Conservation (phyloP, 345 rosid species). For the Pseudoturritis turrita region DNA sequence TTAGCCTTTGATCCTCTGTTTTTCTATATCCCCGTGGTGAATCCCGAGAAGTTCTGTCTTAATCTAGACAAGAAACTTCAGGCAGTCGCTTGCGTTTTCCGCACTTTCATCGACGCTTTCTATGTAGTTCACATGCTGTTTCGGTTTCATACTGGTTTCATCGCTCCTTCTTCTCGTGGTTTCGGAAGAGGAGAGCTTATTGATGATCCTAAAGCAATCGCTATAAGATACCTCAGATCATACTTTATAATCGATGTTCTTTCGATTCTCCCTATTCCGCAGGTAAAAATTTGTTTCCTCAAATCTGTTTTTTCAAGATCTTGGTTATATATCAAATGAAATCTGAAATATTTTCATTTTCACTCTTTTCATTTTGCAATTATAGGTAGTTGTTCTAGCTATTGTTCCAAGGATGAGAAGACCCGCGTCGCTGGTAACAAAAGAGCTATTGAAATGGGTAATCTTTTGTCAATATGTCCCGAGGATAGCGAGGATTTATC, state of each 20-base stretch:
- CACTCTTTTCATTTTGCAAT: background rate
- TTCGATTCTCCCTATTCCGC: conserved; percentile 37
- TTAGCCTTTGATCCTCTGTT: conserved; percentile 40
- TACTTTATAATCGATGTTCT: conserved; percentile 35
- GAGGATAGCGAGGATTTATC: conserved; percentile 30
- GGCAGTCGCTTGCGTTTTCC: conserved; percentile 27
- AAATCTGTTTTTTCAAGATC: background rate
- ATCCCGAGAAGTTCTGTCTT: conserved; percentile 15
- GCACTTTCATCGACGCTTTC: conserved; percentile 33
- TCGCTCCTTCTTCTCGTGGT: conserved; percentile 34
- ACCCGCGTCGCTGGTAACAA: conserved; percentile 25
- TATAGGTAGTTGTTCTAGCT: conserved; percentile 31
- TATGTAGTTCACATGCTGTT: conserved; percentile 32
- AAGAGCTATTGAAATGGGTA: conserved; percentile 35
- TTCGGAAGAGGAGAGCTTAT: conserved; percentile 39
- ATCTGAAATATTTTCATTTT: background rate
- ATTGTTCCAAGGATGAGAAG: conserved; percentile 19
- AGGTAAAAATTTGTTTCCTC: conserved; percentile 14
- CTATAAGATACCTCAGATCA: conserved; percentile 28
- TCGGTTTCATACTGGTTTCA: conserved; percentile 34
- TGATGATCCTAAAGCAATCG: conserved; percentile 14
- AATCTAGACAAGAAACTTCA: conserved; percentile 21
- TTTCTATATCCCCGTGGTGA: conserved; percentile 34
- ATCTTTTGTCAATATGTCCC: conserved; percentile 35
- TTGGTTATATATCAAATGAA: background rate